Evolutionary conservation across 129 eudicot genomes (phyloP).

Genomic region (Flaveria brownii): DNA sequence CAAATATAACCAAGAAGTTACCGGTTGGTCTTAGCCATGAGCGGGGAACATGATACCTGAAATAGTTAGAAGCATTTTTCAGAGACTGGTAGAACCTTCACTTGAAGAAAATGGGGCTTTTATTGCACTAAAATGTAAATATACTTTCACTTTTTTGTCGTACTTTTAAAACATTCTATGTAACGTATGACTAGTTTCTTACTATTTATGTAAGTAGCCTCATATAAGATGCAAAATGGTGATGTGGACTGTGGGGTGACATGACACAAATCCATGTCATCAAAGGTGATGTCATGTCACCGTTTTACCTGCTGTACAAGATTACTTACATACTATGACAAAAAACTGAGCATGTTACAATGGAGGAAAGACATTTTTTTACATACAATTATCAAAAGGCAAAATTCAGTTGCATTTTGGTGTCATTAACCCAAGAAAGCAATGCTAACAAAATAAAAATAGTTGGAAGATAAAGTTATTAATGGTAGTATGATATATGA

Average conservation of each 20-base stretch:
- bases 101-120: background rate
- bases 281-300: background rate
- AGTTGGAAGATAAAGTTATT: too few relatives aligned
- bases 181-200: background rate
- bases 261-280: background rate
- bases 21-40: slow-evolving; percentile 71
- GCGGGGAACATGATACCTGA: slow-evolving; percentile 90
- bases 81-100: slow-evolving; percentile 9
- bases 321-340: background rate
- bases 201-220: background rate
- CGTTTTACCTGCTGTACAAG: background rate
- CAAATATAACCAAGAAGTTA: slow-evolving; percentile 72
- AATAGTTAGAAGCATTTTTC: slow-evolving; percentile 19
- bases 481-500: too few relatives aligned
- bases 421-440: background rate
- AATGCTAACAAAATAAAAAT: background rate
- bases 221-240: background rate
- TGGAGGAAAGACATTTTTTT: background rate
- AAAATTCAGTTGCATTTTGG: background rate
- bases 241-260: background rate
- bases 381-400: background rate
- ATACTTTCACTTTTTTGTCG: background rate
- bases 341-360: background rate
- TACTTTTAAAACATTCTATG: background rate
- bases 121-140: slow-evolving; percentile 1